Conservation (phyloP, 495 filamentous ascomycete genomes). For the Tuber melanosporum region DNA sequence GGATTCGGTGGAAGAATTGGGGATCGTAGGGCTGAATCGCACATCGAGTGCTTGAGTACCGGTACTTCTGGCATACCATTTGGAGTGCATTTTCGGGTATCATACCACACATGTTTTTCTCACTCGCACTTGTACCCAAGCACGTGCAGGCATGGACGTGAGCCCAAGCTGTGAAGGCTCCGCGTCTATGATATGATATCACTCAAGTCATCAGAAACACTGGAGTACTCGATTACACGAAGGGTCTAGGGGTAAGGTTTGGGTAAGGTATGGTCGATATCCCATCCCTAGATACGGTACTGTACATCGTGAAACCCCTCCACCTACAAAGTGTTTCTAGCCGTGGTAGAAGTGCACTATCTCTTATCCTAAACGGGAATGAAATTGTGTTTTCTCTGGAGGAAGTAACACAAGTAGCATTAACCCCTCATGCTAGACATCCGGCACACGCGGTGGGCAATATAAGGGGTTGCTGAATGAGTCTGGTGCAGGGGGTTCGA, state of each 20-base stretch:
- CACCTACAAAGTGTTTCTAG: too few species aligned
- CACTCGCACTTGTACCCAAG: neutral
- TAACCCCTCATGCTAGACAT: neutral
- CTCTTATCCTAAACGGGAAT: neutral
- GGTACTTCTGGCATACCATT: neutral
- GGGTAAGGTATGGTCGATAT: neutral
- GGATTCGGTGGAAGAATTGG: neutral
- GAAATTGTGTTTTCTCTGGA: neutral
- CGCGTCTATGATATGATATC: neutral
- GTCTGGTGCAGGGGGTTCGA: neutral
- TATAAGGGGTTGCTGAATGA: neutral
- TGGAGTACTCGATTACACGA: neutral
- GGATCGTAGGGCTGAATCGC: neutral
- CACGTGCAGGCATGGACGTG: neutral
- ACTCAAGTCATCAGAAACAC: neutral
- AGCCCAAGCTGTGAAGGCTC: neutral
- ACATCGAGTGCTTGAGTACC: neutral
- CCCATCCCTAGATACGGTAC: neutral
- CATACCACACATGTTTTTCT: too few species aligned
- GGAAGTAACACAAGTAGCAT: neutral
- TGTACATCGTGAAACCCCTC: neutral
- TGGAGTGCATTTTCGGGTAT: neutral
- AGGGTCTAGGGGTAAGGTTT: neutral
- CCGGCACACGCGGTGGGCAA: neutral
- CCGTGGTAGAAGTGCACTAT: neutral